Evolutionary conservation across 2,329 filamentous ascomycete genomes (phyloP).

Genomic region (Xylaria sp.): DNA sequence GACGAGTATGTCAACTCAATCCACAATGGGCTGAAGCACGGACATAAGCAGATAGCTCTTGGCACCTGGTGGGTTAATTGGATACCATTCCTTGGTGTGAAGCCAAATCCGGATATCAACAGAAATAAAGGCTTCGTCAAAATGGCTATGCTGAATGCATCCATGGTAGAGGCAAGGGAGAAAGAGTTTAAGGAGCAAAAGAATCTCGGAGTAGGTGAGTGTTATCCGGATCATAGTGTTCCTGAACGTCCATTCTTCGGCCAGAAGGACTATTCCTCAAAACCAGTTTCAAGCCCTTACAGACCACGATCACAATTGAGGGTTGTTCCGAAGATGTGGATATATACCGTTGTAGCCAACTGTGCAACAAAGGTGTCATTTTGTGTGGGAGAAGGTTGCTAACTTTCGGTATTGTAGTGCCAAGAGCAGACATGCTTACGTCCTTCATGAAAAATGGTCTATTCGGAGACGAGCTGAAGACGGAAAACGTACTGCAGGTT

Average conservation of each 20-base stretch:
- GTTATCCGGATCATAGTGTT: not conserved
- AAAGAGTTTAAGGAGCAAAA: slow-evolving; percentile 40
- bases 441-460: slow-evolving; percentile 48
- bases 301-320: not conserved
- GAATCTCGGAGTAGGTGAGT: slow-evolving; percentile 1
- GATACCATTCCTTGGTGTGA: slow-evolving; percentile 27
- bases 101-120: slow-evolving; percentile 2
- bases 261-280: not conserved
- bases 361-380: too few species aligned
- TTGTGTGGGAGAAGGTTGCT: not conserved
- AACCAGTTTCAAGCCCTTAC: not conserved
- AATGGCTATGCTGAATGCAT: slow-evolving; percentile 50
- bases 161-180: slow-evolving; percentile 42
- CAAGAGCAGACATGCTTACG: slow-evolving; percentile 47
- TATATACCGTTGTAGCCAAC: too few species aligned
- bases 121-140: slow-evolving; percentile 51
- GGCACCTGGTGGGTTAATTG: slow-evolving; percentile 38
- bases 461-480: slow-evolving; percentile 43
- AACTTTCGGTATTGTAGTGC: not conserved
- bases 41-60: slow-evolving; percentile 50
- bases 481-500: slow-evolving; percentile 53
- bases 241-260: not conserved
- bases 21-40: slow-evolving; percentile 41
- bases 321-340: not conserved
- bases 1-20: slow-evolving; percentile 51